phyloP scores from a whole-genome alignment of 1,139 yeast species.

The Debaryomyces psychrophilus region DNA sequence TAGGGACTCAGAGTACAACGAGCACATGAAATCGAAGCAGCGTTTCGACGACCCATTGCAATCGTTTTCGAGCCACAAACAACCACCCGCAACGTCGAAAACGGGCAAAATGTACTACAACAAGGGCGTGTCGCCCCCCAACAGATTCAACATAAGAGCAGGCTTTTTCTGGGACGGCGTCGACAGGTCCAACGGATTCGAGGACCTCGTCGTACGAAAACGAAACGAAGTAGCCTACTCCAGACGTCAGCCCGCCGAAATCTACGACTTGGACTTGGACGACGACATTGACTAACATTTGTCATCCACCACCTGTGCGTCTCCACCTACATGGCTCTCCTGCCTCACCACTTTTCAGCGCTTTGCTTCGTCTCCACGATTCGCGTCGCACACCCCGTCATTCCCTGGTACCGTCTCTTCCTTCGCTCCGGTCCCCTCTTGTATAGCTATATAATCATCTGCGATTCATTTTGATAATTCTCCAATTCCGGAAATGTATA shows the following conservation, averaged over 20 bases:
- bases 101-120: slow-evolving; percentile 36
- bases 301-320: background rate
- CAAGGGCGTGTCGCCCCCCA: slow-evolving; percentile 59
- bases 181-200: slow-evolving; percentile 91
- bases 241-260: slow-evolving; percentile 1
- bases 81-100: slow-evolving; percentile 40
- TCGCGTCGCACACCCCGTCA: background rate
- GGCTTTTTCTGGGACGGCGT: slow-evolving; percentile 94
- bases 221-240: slow-evolving; percentile 11
- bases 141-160: slow-evolving; percentile 76
- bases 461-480: background rate
- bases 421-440: background rate
- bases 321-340: background rate
- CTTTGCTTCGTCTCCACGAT: background rate
- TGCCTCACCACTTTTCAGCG: background rate
- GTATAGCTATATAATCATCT: background rate
- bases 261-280: slow-evolving; percentile 7
- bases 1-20: slow-evolving; percentile 44
- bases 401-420: background rate
- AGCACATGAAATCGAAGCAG: slow-evolving; percentile 32
- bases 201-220: slow-evolving; percentile 60
- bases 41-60: slow-evolving; percentile 72
- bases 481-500: slow-evolving; percentile 3
- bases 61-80: slow-evolving; percentile 35
- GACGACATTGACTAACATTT: background rate